phyloP scores from a whole-genome alignment of 805 yeast genomes.

The Lipomyces lipofer region DNA sequence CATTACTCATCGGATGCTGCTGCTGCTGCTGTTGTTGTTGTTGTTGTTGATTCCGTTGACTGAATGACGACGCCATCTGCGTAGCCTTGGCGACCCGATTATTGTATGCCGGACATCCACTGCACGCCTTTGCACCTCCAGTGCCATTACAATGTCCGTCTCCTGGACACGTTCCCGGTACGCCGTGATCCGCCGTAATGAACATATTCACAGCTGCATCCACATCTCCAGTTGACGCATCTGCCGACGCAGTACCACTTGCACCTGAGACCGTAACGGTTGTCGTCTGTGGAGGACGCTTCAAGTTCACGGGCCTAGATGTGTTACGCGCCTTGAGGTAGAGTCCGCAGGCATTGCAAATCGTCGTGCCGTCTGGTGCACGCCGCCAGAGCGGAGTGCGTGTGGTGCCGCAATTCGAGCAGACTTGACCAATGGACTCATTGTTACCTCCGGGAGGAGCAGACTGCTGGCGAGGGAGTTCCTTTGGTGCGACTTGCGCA shows the following conservation, averaged over 20 bases:
- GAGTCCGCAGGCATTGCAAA: constrained; percentile 96
- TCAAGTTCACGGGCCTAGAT: constrained; percentile 65
- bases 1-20: background rate
- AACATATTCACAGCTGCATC: constrained; percentile 8
- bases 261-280: constrained; percentile 1
- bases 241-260: constrained; percentile 2
- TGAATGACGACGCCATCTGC: constrained; percentile 17
- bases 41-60: background rate
- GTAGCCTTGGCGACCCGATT: constrained; percentile 49
- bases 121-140: constrained; percentile 78
- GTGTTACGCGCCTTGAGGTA: constrained; percentile 62
- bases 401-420: constrained; percentile 89
- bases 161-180: constrained; percentile 63
- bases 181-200: constrained; percentile 12
- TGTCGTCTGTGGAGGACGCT: constrained; percentile 44
- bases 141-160: constrained; percentile 84
- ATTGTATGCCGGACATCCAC: constrained; percentile 81
- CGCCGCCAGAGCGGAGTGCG: constrained; percentile 96
- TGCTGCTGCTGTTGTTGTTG: constrained; percentile 7
- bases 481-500: constrained; percentile 1
- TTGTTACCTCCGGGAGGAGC: too few species aligned
- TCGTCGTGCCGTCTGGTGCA: constrained; percentile 84
- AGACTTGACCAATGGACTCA: constrained; percentile 46
- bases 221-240: background rate
- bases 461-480: background rate